Conservation (phyloP, 192 early-diverging fungal species). For the Linnemannia schmuckeri region DNA sequence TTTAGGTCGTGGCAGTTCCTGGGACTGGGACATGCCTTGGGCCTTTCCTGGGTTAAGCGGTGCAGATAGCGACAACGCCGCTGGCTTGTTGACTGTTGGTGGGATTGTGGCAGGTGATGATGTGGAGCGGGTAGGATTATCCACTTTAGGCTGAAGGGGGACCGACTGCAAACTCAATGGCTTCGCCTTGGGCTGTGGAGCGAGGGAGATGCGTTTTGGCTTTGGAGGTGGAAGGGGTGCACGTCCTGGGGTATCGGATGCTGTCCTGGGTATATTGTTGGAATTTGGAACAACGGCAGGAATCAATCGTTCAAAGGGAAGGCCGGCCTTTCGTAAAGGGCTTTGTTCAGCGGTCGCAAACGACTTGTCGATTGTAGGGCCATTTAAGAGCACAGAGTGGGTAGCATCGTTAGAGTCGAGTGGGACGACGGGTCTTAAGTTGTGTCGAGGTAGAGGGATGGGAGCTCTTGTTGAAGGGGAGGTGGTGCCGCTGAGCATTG, state of each 20-base stretch:
- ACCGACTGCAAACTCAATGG: constrained; percentile 34
- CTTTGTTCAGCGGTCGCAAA: not conserved
- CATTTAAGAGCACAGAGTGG: not conserved
- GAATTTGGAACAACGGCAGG: not conserved
- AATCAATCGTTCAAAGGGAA: not conserved
- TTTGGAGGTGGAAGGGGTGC: constrained; percentile 34
- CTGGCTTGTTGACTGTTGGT: not conserved
- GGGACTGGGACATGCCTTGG: not conserved
- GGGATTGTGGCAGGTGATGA: constrained; percentile 7
- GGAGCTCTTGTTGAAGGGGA: constrained; percentile 17
- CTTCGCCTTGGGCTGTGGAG: constrained; percentile 49
- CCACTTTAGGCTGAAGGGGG: constrained; percentile 26
- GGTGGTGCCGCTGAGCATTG: constrained; percentile 6
- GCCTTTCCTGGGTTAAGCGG: not conserved
- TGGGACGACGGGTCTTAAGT: not conserved
- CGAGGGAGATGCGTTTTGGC: constrained; percentile 46
- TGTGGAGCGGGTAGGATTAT: constrained; percentile 11
- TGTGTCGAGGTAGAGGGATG: constrained; percentile 13
- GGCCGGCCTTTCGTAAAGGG: not conserved
- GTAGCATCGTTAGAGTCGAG: not conserved
- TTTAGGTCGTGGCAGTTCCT: constrained; percentile 12
- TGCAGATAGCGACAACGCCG: not conserved
- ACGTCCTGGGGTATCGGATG: not conserved
- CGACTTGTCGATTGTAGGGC: not conserved
- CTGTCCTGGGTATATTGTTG: not conserved